phyloP scores from a whole-genome alignment of 2,329 filamentous ascomycete genomes.

The Helotiales sp. region DNA sequence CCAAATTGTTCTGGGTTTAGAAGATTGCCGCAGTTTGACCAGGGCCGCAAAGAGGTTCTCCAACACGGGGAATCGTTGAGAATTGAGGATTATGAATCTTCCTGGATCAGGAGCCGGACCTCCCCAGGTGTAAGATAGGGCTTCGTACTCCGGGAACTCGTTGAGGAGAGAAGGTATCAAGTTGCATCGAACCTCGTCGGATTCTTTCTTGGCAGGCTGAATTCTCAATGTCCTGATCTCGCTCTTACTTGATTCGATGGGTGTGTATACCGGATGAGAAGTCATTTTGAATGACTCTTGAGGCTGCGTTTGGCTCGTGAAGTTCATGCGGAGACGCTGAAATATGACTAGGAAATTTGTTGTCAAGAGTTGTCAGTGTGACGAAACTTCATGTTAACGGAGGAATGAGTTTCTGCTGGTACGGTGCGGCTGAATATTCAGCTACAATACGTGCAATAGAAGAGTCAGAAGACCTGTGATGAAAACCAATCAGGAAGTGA shows the following conservation, averaged over 20 bases:
- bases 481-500: no score
- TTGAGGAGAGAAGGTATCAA: background rate
- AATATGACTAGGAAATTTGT: no score
- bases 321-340: no score
- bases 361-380: no score
- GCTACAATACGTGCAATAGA: no score
- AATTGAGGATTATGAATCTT: background rate
- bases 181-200: background rate
- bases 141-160: background rate
- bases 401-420: no score
- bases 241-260: background rate
- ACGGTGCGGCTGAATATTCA: no score
- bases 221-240: background rate
- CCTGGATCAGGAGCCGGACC: background rate
- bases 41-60: background rate
- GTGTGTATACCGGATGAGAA: background rate
- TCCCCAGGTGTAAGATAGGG: background rate
- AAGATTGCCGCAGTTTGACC: background rate
- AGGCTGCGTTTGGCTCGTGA: no score
- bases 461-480: no score
- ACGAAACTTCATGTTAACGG: no score
- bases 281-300: background rate
- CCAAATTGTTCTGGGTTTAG: background rate
- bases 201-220: background rate
- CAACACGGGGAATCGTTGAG: background rate